Conservation (phyloP, 2,329 filamentous ascomycete genomes). For the Nemania diffusa region DNA sequence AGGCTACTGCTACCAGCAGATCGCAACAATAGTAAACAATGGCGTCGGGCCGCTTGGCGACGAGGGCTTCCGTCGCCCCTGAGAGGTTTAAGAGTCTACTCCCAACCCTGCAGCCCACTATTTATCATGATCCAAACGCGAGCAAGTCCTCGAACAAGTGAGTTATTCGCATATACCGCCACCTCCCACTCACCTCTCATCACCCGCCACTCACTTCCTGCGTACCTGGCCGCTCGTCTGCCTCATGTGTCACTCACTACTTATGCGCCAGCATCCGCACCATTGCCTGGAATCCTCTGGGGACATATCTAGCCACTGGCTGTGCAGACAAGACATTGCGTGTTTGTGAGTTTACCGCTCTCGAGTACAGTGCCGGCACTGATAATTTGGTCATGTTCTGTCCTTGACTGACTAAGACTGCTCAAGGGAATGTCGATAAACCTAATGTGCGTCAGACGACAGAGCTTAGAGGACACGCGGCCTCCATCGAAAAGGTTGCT, state of each 20-base stretch:
- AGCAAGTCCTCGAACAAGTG: conserved; percentile 47
- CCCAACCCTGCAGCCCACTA: conserved; percentile 48
- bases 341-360: conserved; percentile 67
- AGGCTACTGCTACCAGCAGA: neutral
- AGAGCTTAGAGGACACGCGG: conserved; percentile 74
- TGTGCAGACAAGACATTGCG: conserved; percentile 75
- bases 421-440: conserved; percentile 78
- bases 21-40: conserved; percentile 35
- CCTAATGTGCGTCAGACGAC: conserved; percentile 78
- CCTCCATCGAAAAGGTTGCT: conserved; percentile 77
- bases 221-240: neutral
- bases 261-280: conserved; percentile 70
- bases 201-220: neutral
- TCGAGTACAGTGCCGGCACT: neutral
- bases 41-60: conserved; percentile 43
- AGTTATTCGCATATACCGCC: conserved; percentile 25
- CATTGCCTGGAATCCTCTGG: conserved; percentile 89
- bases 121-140: conserved; percentile 48
- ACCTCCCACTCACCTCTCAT: neutral
- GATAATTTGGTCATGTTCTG: neutral
- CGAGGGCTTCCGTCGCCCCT: conserved; percentile 47
- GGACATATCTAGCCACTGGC: conserved; percentile 85
- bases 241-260: neutral
- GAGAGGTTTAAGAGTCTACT: conserved; percentile 50
- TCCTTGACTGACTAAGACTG: conserved; percentile 22